These are phyloP conservation scores for Pyrenochaeta sp. DNA, from an alignment of 2,329 filamentous ascomycete species.

Conservation along the genomic window DNA sequence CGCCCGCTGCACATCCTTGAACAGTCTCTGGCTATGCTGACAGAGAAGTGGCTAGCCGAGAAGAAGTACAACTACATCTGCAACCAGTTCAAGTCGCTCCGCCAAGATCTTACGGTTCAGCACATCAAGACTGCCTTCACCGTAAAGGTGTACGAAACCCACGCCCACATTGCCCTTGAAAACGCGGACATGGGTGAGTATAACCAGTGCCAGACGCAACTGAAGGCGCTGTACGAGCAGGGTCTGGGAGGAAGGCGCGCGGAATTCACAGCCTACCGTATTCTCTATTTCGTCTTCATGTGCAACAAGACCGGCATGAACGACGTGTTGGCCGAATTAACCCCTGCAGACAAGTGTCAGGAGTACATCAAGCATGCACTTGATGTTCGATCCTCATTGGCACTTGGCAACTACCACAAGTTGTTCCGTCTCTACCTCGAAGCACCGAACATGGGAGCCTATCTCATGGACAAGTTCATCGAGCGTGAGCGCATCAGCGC, in stretches of 20 bases:
- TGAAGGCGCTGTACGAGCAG: conserved; percentile 88
- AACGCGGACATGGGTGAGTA: conserved; percentile 99
- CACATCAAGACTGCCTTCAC: conserved; percentile 97
- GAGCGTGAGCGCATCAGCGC: conserved; percentile 90
- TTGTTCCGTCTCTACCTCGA: conserved; percentile 97
- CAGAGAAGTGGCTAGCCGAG: conserved; percentile 93
- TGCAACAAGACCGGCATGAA: conserved; percentile 98
- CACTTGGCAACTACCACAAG: conserved; percentile 94
- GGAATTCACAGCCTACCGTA: conserved; percentile 99
- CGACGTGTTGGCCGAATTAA: conserved; percentile 98
- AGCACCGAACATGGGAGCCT: conserved; percentile 95
- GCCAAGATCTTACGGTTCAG: conserved; percentile 97
- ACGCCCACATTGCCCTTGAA: conserved; percentile 95
- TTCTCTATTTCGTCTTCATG: conserved; percentile 99
- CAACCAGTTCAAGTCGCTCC: conserved; percentile 98
- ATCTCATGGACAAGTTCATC: conserved; percentile 99
- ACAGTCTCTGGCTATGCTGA: conserved; percentile 85
- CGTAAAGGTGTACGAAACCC: conserved; percentile 94
- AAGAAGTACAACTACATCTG: conserved; percentile 97
- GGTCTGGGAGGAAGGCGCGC: conserved; percentile 86
- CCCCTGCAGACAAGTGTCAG: conserved; percentile 91
- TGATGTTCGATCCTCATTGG: conserved; percentile 87
- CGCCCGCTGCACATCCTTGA: conserved; percentile 82
- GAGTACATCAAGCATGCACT: conserved; percentile 85
- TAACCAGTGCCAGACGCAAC: conserved; percentile 99